These are phyloP conservation scores for Dothistroma pini DNA, from an alignment of 2,329 filamentous ascomycete species.

Conservation along the genomic window DNA sequence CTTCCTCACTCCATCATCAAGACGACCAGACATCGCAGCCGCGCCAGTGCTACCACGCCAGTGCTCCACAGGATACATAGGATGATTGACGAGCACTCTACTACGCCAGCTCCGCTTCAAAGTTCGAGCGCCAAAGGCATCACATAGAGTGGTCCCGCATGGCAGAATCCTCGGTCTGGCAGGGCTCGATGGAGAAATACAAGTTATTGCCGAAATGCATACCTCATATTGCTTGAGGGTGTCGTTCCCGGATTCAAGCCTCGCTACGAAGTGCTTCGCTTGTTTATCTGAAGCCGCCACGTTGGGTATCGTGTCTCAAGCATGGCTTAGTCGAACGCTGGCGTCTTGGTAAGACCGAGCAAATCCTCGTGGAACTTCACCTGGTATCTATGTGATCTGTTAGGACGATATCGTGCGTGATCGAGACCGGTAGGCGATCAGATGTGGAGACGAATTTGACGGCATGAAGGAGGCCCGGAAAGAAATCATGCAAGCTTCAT, in stretches of 20 bases:
- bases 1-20: background rate
- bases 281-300: background rate
- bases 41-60: background rate
- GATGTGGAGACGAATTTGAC: background rate
- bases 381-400: background rate
- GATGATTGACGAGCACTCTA: background rate
- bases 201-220: background rate
- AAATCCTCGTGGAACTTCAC: background rate
- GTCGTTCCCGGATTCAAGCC: background rate
- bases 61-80: background rate
- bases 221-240: background rate
- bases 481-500: background rate
- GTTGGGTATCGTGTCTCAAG: background rate
- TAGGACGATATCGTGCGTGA: background rate
- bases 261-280: background rate
- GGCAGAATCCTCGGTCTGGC: background rate
- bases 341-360: background rate
- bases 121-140: background rate
- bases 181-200: background rate
- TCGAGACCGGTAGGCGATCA: background rate
- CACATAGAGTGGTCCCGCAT: background rate
- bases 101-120: background rate
- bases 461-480: background rate
- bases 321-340: background rate
- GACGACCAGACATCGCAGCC: background rate